Evolutionary conservation across 2,329 filamentous ascomycete genomes (phyloP), one percentile per base, ranked within the genome.

Genomic region (Pochonia chlamydosporia): DNA sequence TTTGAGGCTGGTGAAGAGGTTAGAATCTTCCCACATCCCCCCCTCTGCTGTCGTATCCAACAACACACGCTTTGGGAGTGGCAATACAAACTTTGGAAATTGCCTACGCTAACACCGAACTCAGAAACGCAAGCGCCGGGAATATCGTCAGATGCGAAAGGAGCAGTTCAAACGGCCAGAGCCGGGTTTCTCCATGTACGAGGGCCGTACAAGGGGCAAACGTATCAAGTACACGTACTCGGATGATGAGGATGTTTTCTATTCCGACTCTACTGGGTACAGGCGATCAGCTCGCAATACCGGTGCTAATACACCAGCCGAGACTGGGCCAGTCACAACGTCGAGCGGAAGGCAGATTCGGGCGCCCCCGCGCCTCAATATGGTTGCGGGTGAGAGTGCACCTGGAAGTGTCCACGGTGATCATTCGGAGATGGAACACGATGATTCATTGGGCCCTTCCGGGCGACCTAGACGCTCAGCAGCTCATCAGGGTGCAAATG

Each of bases 161-260:
- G 88, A 92, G 51, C 85, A 87, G 49, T 97, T 97, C 68, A 79
- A 86, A 55, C 82, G 90, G 5, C 89, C 90, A 5, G 91, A 96
- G 57, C 85, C 87, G 9, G 90, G 90, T 4, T 95, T 92, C 63
- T 96, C 91, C 1, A 74, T 95, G 49, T 99, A 99, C 64, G 93
- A 99, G 70, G 93, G 93, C 43, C 88, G 93, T 45, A 99, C 95
- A 5, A 83, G 93, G 49, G 93, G 93, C 48, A 97, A 99, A 73
- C 87, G 92, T 51, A 87, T 95, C 70, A 95, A 91, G 66, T 99
- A 99, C 62, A 99, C 89, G 0, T 99, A 88, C 62, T 95, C 90
- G 0, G 91, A 96, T 44, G 89, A 95, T 21, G 89, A 95, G 55
- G 85, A 85, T 30, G 81, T 84, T 14, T 81, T 82, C 44, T 78